phyloP scores from a whole-genome alignment of 495 filamentous ascomycete species.

The Hypoxylon rickii region DNA sequence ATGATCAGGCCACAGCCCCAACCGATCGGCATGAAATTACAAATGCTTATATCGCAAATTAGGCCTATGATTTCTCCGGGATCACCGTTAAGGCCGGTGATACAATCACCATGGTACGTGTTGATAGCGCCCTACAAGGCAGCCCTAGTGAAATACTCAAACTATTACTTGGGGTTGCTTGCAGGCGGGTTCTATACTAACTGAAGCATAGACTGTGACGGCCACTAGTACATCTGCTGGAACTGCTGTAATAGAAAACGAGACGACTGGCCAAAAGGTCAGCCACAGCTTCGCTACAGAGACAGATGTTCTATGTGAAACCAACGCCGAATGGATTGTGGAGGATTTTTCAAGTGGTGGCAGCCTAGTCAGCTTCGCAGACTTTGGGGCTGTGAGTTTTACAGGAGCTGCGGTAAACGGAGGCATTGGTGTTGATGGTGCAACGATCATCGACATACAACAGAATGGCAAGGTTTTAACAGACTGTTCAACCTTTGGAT shows the following conservation, averaged over 20 bases:
- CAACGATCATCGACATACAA: constrained; percentile 57
- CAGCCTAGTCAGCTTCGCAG: constrained; percentile 55
- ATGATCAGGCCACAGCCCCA: too few species aligned
- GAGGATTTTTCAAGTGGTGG: constrained; percentile 61
- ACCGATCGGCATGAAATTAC: too few species aligned
- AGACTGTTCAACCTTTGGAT: constrained; percentile 46
- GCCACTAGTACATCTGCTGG: constrained; percentile 54
- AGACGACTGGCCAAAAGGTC: constrained; percentile 57
- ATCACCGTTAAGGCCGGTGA: constrained; percentile 60
- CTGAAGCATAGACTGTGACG: constrained; percentile 44
- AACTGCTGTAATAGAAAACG: constrained; percentile 61
- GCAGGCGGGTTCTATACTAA: too few species aligned
- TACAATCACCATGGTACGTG: constrained; percentile 53
- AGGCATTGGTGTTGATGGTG: constrained; percentile 44
- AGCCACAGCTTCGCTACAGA: constrained; percentile 53
- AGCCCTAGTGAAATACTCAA: too few species aligned
- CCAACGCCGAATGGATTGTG: constrained; percentile 69
- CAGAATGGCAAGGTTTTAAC: constrained; percentile 56
- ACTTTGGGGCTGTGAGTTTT: constrained; percentile 59
- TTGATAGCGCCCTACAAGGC: background rate
- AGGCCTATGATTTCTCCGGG: constrained; percentile 58
- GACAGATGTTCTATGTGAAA: constrained; percentile 41
- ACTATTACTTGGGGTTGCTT: too few species aligned
- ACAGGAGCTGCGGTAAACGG: constrained; percentile 45
- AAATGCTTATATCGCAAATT: constrained; percentile 15